Conservation (phyloP, 164 flowering plant genomes). For the Chimonanthus praecox region DNA sequence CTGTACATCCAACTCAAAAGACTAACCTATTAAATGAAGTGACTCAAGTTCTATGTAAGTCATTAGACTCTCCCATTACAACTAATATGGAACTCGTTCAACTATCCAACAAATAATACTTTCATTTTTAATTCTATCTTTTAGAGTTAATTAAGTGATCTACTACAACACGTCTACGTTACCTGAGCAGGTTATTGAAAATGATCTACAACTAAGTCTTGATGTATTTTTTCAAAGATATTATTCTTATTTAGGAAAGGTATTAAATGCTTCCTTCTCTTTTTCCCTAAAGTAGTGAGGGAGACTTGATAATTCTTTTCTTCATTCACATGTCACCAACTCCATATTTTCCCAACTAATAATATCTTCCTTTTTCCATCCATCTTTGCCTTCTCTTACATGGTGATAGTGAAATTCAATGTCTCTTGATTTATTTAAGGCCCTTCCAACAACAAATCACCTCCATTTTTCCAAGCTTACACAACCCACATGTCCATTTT, state of each 20-base stretch:
- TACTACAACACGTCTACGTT: not conserved
- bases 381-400: conserved; percentile 9
- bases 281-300: not conserved
- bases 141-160: not conserved
- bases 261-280: not conserved
- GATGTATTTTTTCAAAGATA: not conserved
- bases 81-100: too few species aligned
- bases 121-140: not conserved
- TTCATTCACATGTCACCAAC: conserved; percentile 2
- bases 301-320: not conserved
- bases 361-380: not conserved
- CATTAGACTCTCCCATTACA: too few species aligned
- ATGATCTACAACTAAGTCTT: not conserved
- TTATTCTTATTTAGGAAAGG: not conserved
- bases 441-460: conserved; percentile 1
- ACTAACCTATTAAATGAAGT: not conserved
- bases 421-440: conserved; percentile 7
- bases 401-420: not conserved
- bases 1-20: too few species aligned
- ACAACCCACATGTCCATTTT: conserved; percentile 7
- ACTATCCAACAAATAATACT: too few species aligned
- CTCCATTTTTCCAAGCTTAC: not conserved
- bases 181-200: not conserved
- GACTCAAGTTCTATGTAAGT: not conserved
- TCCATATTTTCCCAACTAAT: not conserved